A percentile compares a stretch with the other conserved stretches of the same genome.
These are phyloP conservation scores for Lolium multiflorum DNA, from an alignment of 176 grass and related monocot genomes.

Conservation along the genomic window DNA sequence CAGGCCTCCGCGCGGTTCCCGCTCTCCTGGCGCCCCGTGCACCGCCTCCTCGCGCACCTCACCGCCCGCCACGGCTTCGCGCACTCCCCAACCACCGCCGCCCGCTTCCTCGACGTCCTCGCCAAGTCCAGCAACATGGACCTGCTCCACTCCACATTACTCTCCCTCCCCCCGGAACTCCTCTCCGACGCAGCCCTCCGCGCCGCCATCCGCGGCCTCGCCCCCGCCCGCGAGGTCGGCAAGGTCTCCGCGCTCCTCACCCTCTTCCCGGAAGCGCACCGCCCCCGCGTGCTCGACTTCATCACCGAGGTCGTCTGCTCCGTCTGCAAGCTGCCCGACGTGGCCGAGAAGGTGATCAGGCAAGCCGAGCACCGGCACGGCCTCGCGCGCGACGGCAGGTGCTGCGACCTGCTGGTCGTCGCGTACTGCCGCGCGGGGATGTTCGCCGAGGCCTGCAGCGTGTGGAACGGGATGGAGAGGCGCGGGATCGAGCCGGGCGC, in stretches of 20 bases:
- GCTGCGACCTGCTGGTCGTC: constrained; percentile 58
- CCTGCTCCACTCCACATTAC: constrained; percentile 62
- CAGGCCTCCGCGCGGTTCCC: constrained; percentile 65
- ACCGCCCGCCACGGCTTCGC: constrained; percentile 58
- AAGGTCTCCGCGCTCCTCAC: constrained; percentile 62
- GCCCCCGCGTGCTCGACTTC: constrained; percentile 47
- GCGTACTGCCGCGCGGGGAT: constrained; percentile 66
- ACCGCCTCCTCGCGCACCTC: constrained; percentile 75
- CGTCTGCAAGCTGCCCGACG: constrained; percentile 58
- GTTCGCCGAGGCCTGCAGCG: constrained; percentile 61
- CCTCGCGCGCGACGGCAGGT: constrained; percentile 49
- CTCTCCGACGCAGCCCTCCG: constrained; percentile 54
- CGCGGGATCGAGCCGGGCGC: constrained; percentile 57
- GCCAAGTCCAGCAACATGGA: constrained; percentile 68
- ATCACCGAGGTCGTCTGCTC: constrained; percentile 59
- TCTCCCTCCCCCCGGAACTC: constrained; percentile 43
- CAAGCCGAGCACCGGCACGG: constrained; percentile 59
- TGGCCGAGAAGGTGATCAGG: constrained; percentile 64
- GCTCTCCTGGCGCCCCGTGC: constrained; percentile 79
- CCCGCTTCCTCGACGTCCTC: constrained; percentile 65
- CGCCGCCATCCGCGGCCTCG: constrained; percentile 53
- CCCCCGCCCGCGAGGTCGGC: constrained; percentile 56
- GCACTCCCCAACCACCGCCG: constrained; percentile 66
- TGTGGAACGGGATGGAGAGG: constrained; percentile 73
- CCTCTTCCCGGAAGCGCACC: constrained; percentile 45